phyloP scores from a whole-genome alignment of 2,329 filamentous ascomycete genomes.

The Beauveria pseudobassiana region DNA sequence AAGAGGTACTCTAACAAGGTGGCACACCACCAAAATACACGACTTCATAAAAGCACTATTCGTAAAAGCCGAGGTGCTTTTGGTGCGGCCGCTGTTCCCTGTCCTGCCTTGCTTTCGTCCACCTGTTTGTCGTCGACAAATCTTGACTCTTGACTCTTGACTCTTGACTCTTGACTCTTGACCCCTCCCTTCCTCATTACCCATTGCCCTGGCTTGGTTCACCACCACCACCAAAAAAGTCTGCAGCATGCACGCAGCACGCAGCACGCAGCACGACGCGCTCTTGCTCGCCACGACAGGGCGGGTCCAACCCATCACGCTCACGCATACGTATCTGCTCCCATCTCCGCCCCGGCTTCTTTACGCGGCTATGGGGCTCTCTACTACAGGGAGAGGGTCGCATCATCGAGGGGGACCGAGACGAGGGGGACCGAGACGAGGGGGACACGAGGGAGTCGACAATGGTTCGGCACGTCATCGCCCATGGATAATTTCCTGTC shows the following conservation, averaged over 20 bases:
- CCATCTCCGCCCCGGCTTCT: constrained; percentile 3
- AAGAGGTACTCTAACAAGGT: too few species aligned
- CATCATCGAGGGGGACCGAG: background rate
- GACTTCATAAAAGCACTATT: too few species aligned
- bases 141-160: too few species aligned
- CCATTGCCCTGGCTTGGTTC: background rate
- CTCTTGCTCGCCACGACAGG: background rate
- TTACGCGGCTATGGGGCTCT: background rate
- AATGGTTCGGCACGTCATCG: constrained; percentile 1
- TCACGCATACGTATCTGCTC: background rate
- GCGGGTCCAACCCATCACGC: background rate
- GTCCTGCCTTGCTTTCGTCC: background rate
- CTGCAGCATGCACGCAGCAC: background rate
- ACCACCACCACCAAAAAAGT: background rate
- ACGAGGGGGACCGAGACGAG: background rate
- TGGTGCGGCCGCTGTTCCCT: background rate
- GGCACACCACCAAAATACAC: background rate
- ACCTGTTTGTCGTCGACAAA: too few species aligned
- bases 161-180: too few species aligned
- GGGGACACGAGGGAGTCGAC: background rate
- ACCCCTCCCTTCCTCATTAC: background rate
- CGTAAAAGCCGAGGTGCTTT: too few species aligned
- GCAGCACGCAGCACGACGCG: background rate
- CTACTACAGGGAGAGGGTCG: background rate
- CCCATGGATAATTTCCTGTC: background rate